Evolutionary conservation across 2,329 filamentous ascomycete genomes (phyloP), one percentile per base, ranked within the genome.

Genomic region (Dactylellina haptotyla): DNA sequence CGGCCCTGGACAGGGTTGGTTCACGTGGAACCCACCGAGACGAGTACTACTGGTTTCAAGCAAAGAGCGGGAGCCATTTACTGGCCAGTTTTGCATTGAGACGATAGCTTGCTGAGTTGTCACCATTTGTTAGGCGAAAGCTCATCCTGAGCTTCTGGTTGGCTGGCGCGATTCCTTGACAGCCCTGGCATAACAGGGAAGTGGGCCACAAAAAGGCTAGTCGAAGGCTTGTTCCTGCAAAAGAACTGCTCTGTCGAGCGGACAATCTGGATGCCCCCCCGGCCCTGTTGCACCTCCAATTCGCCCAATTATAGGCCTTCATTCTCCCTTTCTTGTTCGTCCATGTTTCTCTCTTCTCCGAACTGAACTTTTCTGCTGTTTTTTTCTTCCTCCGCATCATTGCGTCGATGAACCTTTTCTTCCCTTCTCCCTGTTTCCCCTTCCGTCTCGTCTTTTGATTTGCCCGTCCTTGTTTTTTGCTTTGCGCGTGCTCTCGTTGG

Each of bases 91-190:
- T 73, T 66, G 69, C 69, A 65, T 66, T 73, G 58, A 73, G 61
- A 72, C 67, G 69, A 73, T 54, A 73, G 69, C 69, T 73, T 73
- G 69, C 67, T 73, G 69, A 73, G 69, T 73, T 73, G 69, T 73
- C 69, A 65, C 69, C 69, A 48, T 73, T 73, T 73, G 61, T 73
- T 66, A 66, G 69, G 32, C 69, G 61, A 66, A 73, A 56, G 69
- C 46, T 39, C 51, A 61, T 62, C 48, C 61, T 54, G 30, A 50
- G 37, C 39, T 50, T 73, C 54, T 73, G 69, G 62, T 73, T 73
- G 69, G 69, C 50, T 43, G 43, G 54, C 23, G 20, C 43, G 54
- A 73, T 66, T 61, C 54, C 69, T 66, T 62, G 69, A 73, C 69
- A 53, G 51, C 67, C 67, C 62, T 62, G 59, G 51, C 51, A 48